phyloP scores from a whole-genome alignment of 2,329 filamentous ascomycete genomes.

The Daldinia sp. region DNA sequence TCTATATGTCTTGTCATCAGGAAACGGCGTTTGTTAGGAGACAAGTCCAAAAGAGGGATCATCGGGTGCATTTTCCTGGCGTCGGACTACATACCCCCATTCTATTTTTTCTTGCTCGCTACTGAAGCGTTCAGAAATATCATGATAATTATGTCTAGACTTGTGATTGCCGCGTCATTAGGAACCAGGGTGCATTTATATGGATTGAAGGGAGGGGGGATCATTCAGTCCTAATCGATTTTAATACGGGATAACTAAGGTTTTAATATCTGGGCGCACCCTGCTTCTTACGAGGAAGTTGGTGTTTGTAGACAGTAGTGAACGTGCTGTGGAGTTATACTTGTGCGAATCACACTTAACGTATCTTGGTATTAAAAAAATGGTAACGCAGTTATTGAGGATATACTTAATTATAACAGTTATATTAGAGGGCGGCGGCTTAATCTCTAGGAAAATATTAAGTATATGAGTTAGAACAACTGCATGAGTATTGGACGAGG shows the following conservation, averaged over 20 bases:
- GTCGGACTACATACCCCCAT: constrained; percentile 48
- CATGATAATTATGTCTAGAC: constrained; percentile 30
- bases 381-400: background rate
- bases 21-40: constrained; percentile 39
- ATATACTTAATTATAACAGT: background rate
- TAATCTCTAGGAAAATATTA: background rate
- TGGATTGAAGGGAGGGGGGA: background rate
- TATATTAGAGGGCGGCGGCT: background rate
- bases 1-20: constrained; percentile 18
- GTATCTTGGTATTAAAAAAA: background rate
- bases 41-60: constrained; percentile 20
- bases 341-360: background rate
- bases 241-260: background rate
- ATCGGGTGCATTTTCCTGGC: constrained; percentile 49
- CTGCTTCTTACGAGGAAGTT: background rate
- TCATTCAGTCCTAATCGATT: background rate
- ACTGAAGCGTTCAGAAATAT: constrained; percentile 24
- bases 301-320: background rate
- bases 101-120: constrained; percentile 22
- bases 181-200: constrained; percentile 15
- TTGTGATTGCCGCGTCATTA: constrained; percentile 19
- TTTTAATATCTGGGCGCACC: background rate
- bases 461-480: background rate
- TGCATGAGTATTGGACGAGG: background rate
- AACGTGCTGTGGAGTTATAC: background rate